These are phyloP conservation scores for Arachis hypogaea DNA, from an alignment of 306 rosid species.

Conservation along the genomic window DNA sequence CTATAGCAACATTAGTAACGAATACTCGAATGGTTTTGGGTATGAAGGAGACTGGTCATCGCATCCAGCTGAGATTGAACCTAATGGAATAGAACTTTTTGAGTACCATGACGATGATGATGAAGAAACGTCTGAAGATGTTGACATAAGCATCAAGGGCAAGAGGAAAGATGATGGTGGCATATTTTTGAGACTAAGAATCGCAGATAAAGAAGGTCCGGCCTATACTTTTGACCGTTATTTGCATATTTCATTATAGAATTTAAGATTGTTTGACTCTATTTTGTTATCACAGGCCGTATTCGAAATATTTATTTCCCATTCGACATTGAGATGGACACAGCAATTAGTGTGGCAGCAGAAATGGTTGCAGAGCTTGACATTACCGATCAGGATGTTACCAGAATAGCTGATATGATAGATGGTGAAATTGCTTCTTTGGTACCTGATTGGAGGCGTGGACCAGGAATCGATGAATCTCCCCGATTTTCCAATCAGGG, in stretches of 20 bases:
- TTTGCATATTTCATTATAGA: constrained; percentile 11
- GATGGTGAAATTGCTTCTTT: constrained; percentile 83
- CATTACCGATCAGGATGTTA: constrained; percentile 88
- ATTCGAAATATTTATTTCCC: constrained; percentile 88
- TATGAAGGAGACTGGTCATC: constrained; percentile 64
- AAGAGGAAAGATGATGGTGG: constrained; percentile 73
- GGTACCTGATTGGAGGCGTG: constrained; percentile 84
- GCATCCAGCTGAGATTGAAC: constrained; percentile 60
- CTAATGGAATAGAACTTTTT: constrained; percentile 78
- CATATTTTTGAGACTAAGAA: constrained; percentile 80
- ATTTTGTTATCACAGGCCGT: constrained; percentile 60
- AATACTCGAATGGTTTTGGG: constrained; percentile 54
- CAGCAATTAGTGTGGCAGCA: constrained; percentile 88
- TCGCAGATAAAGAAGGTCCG: constrained; percentile 89
- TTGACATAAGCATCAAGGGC: constrained; percentile 81
- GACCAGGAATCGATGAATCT: constrained; percentile 78
- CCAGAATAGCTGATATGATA: constrained; percentile 90
- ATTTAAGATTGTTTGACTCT: constrained; percentile 16
- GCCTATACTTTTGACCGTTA: not conserved
- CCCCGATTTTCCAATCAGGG: constrained; percentile 57
- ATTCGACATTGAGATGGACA: constrained; percentile 79
- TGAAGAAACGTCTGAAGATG: constrained; percentile 54
- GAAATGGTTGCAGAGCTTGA: constrained; percentile 97
- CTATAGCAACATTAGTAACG: constrained; percentile 54
- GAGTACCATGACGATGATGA: constrained; percentile 68